Conservation (phyloP, 2,329 filamentous ascomycete species). For the Colletotrichum cereale region DNA sequence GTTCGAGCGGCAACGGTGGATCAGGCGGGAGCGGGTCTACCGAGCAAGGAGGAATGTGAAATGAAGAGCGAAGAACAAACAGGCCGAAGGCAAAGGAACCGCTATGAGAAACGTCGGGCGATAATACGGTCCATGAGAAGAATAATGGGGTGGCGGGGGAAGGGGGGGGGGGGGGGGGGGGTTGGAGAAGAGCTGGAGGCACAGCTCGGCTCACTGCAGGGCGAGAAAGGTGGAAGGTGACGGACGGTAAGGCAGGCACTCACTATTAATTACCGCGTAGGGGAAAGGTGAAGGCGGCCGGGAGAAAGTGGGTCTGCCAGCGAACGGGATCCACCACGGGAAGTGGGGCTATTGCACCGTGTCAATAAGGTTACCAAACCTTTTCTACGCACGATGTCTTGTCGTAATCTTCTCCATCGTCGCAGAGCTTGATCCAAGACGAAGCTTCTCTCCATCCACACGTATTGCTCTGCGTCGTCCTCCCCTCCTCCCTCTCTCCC, state of each 20-base stretch:
- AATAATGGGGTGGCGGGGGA: conserved; percentile 35
- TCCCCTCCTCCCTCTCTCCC: not conserved
- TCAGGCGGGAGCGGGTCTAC: not conserved
- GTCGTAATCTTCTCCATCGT: conserved; percentile 1
- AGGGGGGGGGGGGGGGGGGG: conserved; percentile 35
- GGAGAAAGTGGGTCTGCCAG: conserved; percentile 29
- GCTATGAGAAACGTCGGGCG: not conserved
- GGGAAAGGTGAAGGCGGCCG: conserved; percentile 24
- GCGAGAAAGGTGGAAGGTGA: conserved; percentile 13
- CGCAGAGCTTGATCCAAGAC: not conserved
- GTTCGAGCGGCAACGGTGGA: not conserved
- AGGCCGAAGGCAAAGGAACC: not conserved
- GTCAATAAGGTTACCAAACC: not conserved
- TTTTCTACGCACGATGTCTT: not conserved
- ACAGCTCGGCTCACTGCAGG: conserved; percentile 25
- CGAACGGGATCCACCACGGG: conserved; percentile 34
- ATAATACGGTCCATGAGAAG: not conserved
- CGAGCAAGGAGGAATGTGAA: not conserved
- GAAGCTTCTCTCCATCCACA: not conserved
- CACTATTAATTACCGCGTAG: too few relatives aligned
- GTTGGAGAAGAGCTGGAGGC: conserved; percentile 14
- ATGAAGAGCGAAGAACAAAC: not conserved
- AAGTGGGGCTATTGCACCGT: conserved; percentile 24
- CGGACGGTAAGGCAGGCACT: not conserved
- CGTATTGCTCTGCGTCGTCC: not conserved